Base-by-base conservation (phyloP, 148 eudicot species). In the Drosera capensis region DNA sequence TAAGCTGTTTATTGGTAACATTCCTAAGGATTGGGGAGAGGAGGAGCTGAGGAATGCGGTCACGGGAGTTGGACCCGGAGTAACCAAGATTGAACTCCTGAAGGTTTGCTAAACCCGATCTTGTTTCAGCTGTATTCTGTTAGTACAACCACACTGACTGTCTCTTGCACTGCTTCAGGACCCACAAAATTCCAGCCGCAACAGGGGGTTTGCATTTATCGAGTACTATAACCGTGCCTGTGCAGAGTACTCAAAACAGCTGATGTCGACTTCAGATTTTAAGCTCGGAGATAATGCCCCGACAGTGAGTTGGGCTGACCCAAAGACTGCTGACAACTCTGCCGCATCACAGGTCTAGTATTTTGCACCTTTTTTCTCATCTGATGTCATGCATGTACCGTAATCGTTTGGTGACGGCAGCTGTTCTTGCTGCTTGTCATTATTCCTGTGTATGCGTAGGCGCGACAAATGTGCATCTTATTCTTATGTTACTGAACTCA, bases 211-310 rank as follows among this genome's bases (percentile, higher is more conserved):
- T 70, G 94, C 74, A 23, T 92, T 92, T 54, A 57, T 92, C 17
- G 99, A 81, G 74, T 92, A 92, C 53, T 81, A 85, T 56, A 92
- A 92, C 66, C 88, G 81, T 70, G 88, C 88, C 16, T 92, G 99
- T 59, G 99, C 99, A 1, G 99, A 92, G 46, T 81, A 92, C 66
- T 71, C 99, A 24, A 81, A 86, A 49, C 66, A 71, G 59, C 68
- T 73, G 54, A 92, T 92, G 99, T 81, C 78, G 30, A 62, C 58
- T 46, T 59, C 95, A 25, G 60, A 66, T 20, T 92, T 90, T 65
- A 92, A 86, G 62, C 86, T 92, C n/a, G 85, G 69, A 52, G 84
- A 59, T 39, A 78, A 78, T 62, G 65, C 88, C 62, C 99, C 95
- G 43, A 85, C 88, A 24, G 88, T 92, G 46, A 92, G 86, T 50